Base-by-base conservation (phyloP, 306 rosid genomes). In the Cucurbita moschata region DNA sequence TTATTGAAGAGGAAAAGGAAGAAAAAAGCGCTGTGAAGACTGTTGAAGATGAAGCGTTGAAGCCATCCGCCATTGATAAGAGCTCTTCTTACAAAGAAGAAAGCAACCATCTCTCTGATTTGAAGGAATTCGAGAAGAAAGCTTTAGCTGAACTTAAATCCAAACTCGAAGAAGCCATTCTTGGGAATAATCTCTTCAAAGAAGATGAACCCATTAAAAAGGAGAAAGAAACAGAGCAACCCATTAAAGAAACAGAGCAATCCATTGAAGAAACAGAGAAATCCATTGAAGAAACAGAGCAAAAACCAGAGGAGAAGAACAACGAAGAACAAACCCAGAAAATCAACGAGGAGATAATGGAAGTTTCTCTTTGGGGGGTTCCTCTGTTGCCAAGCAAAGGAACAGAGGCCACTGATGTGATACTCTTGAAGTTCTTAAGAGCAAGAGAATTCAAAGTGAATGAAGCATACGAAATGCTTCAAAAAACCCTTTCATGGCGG, bases 391-490 rank as follows among this genome's bases (percentile, higher is more conserved):
- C 89, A 0, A 58, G 75, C 8, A 75, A 40, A 10, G 86, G 86
- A 3, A 82, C 79, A 7, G 96, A 87, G 76, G 79, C 90, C 6
- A 89, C 91, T 10, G 96, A 92, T 4, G 94, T 89, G 15, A 77
- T 92, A 43, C 94, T 92, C 46, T 78, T 92, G 11, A 89, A 92
- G 56, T 92, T 91, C 79, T 75, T 91, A 15, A 75, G 97, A 81
- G 97, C 97, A 0, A 83, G 97, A 79, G 97, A 91, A 60, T 91
- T 91, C 82, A 91, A 86, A 84, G 96, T 89, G 55, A 87, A 81
- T 42, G 97, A 91, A 0, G 92, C 97, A 0, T 83, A 85, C 26
- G 82, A 49, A 11, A 92, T 92, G 97, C 78, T 92, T 19, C 85
- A 77, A 75, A 85, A 85, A 72, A 89, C 96, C 0, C 88, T 92